Base-by-base conservation (phyloP, 805 yeast genomes). In the Grigorovia jiainica region DNA sequence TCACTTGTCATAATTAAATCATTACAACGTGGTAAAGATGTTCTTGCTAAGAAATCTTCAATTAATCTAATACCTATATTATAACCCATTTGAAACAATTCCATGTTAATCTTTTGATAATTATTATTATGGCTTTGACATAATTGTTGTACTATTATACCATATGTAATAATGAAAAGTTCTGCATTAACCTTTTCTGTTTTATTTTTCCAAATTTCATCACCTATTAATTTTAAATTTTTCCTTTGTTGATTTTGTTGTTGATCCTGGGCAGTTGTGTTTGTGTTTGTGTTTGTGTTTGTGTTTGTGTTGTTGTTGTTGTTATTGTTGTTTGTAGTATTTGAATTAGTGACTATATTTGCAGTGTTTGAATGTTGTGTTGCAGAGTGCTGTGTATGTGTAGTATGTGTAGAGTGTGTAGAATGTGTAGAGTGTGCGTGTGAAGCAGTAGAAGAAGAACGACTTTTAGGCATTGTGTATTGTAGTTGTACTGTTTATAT, bases 171-270 rank as follows among this genome's bases (percentile, higher is more conserved):
- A n/a, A 95, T 86, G 64, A 92, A 86, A 40, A 92, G 71, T 63
- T 92, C 98, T 2, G 95, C 81, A 59, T 89, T 92, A 45, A 90
- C 79, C 62, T 90, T 90, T 52, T 87, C 95, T 34, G 82, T 84
- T 50, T 75, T 75, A 56, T 77, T 81, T 63, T 85, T 87, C 96
- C 97, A 90, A 38, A 87, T 77, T 43, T 89, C 97, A 45, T 90
- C 97, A 25, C 94, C 90, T 16, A 76, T 67, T 15, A 68, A 63
- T 46, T 55, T 60, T 9, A 60, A 45, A 10, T 58, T 51, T 42
- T 50, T 51, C 1, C 51, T 35, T 18, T 51, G 53, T n/a, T 27
- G 31, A 4, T 27, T 45, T 34, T 16, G 54, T 42, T 6, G 43
- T 20, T 2, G 48, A 23, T 19, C 36, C 39, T 8, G 45, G 13